phyloP scores from a whole-genome alignment of 176 grass and related monocot genomes.

The Musa schizocarpa region DNA sequence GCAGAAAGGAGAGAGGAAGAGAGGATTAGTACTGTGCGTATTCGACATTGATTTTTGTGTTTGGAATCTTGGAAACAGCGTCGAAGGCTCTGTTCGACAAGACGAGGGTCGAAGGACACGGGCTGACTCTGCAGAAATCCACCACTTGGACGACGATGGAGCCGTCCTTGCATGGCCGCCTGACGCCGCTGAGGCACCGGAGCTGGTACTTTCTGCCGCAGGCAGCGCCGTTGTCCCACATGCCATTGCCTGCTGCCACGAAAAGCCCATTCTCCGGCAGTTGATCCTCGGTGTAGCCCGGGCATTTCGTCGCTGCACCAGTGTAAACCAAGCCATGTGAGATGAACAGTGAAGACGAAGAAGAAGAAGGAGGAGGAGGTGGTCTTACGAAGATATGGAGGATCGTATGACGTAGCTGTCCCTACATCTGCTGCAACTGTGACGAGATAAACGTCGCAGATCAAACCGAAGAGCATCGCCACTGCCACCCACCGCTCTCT shows the following conservation, averaged over 20 bases:
- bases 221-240: slow-evolving; percentile 40
- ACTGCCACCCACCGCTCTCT: background rate
- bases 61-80: slow-evolving; percentile 26
- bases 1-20: background rate
- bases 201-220: slow-evolving; percentile 39
- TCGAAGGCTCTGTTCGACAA: slow-evolving; percentile 31
- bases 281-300: slow-evolving; percentile 23
- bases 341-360: too few relatives aligned
- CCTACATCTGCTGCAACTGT: slow-evolving; percentile 30
- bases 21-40: slow-evolving; percentile 15
- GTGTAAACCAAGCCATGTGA: too few relatives aligned
- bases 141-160: slow-evolving; percentile 29
- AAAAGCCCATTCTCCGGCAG: slow-evolving; percentile 32
- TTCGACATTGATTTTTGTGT: slow-evolving; percentile 41
- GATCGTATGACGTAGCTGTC: slow-evolving; percentile 27
- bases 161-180: slow-evolving; percentile 31
- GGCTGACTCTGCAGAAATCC: slow-evolving; percentile 15
- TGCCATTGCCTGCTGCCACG: slow-evolving; percentile 21
- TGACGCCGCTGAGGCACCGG: slow-evolving; percentile 32
- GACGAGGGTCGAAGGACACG: slow-evolving; percentile 27
- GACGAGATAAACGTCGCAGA: background rate
- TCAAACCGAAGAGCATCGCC: background rate
- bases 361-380: too few relatives aligned
- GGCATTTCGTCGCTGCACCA: slow-evolving; percentile 26
- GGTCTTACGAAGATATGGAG: slow-evolving; percentile 40